phyloP scores from a whole-genome alignment of 2,329 filamentous ascomycete genomes.

The Diaporthe citriasiana region DNA sequence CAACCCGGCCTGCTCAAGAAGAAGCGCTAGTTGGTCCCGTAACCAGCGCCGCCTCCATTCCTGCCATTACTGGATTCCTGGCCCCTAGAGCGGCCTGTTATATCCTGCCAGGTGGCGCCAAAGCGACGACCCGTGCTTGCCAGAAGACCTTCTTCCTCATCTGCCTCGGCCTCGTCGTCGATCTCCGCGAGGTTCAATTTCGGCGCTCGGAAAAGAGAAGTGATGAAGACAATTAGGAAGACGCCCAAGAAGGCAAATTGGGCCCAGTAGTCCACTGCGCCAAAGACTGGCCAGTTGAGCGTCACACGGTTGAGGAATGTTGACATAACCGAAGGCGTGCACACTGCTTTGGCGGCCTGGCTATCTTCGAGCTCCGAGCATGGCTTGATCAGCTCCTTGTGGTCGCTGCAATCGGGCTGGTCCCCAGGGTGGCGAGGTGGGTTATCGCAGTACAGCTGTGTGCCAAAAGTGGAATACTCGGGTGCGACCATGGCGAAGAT shows the following conservation, averaged over 20 bases:
- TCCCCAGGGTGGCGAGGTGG: constrained; percentile 72
- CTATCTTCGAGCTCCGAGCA: constrained; percentile 85
- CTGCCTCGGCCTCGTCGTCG: constrained; percentile 90
- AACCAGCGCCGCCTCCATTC: constrained; percentile 16
- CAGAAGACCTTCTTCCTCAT: constrained; percentile 93
- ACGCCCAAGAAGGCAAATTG: constrained; percentile 92
- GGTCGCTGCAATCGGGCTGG: constrained; percentile 81
- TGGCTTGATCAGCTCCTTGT: constrained; percentile 79
- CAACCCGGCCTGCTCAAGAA: neutral
- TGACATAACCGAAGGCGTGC: constrained; percentile 91
- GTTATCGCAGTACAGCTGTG: constrained; percentile 92
- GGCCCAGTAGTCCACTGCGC: constrained; percentile 93
- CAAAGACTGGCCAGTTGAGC: constrained; percentile 96
- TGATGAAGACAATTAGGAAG: constrained; percentile 85
- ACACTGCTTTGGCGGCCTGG: constrained; percentile 81
- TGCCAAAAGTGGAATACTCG: constrained; percentile 94
- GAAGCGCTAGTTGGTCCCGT: constrained; percentile 35
- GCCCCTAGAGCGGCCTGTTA: constrained; percentile 69
- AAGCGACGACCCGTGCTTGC: constrained; percentile 86
- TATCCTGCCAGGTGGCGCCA: constrained; percentile 89
- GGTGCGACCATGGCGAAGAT: constrained; percentile 95
- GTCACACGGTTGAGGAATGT: constrained; percentile 94
- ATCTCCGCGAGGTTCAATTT: constrained; percentile 81
- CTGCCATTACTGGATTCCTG: constrained; percentile 7
- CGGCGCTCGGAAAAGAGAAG: constrained; percentile 84